A percentile compares a stretch with the other conserved stretches of the same genome.
phyloP scores from a whole-genome alignment of 1,284 basidiomycete species.

The Phenoliferia sp. region DNA sequence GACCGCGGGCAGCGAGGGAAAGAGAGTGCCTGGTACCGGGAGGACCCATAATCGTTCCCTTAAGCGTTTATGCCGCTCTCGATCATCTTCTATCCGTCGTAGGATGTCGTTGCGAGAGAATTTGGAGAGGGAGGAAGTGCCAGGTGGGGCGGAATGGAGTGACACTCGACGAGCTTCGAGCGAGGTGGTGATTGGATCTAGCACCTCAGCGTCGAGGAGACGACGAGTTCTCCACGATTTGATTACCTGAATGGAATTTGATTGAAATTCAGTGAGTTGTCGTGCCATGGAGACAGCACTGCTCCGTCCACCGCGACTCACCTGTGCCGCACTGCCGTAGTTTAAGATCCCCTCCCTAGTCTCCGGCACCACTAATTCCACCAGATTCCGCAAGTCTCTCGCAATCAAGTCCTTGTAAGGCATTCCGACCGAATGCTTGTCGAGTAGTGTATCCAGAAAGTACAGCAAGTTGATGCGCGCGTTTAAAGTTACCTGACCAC shows the following conservation, averaged over 20 bases:
- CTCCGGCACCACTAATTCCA: not conserved
- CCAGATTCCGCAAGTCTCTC: not conserved
- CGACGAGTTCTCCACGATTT: constrained; percentile 64
- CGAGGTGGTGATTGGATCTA: constrained; percentile 56
- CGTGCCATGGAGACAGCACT: not conserved
- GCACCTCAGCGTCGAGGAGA: constrained; percentile 66
- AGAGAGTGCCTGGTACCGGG: constrained; percentile 50
- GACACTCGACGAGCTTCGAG: constrained; percentile 39
- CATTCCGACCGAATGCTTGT: constrained; percentile 19
- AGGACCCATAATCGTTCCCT: constrained; percentile 91
- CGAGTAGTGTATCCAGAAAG: constrained; percentile 71
- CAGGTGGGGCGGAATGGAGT: constrained; percentile 20
- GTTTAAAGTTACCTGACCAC: constrained; percentile 79
- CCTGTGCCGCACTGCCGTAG: constrained; percentile 4
- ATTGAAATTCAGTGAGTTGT: not conserved
- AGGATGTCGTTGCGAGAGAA: constrained; percentile 67
- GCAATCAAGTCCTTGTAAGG: constrained; percentile 1
- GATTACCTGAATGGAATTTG: constrained; percentile 5
- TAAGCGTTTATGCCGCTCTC: constrained; percentile 88
- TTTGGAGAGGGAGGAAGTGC: constrained; percentile 19
- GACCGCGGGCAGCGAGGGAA: constrained; percentile 18
- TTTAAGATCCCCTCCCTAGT: constrained; percentile 3
- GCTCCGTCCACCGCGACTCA: not conserved
- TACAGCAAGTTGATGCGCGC: constrained; percentile 80
- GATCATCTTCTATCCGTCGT: constrained; percentile 87